Conservation (phyloP, 495 filamentous ascomycete genomes). For the Chaetomium tenue region DNA sequence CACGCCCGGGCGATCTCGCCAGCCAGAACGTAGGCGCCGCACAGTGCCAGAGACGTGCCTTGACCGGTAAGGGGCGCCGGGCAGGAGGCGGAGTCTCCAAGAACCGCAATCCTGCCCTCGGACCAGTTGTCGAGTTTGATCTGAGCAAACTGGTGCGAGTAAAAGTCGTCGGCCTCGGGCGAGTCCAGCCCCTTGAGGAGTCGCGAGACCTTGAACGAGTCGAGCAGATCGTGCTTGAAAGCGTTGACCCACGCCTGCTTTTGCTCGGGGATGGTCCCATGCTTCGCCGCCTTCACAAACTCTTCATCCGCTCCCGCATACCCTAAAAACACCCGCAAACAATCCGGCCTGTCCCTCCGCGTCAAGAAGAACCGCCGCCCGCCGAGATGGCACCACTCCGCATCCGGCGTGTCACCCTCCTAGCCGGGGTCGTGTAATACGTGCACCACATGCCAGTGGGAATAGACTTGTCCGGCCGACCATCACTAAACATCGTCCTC, state of each 20-base stretch:
- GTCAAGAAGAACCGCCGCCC: constrained; percentile 32
- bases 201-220: constrained; percentile 45
- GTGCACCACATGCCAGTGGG: constrained; percentile 34
- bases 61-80: constrained; percentile 46
- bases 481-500: constrained; percentile 36
- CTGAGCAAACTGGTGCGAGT: constrained; percentile 42
- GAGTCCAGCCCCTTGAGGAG: constrained; percentile 44
- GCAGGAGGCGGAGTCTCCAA: constrained; percentile 58
- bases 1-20: constrained; percentile 49
- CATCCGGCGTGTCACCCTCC: constrained; percentile 26
- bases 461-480: constrained; percentile 29
- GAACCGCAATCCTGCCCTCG: constrained; percentile 46
- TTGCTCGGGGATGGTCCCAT: constrained; percentile 29
- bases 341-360: constrained; percentile 28
- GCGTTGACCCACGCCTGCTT: constrained; percentile 42
- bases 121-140: constrained; percentile 47
- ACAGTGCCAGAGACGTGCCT: constrained; percentile 47
- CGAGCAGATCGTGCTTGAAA: constrained; percentile 45
- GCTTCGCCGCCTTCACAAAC: constrained; percentile 23
- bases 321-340: constrained; percentile 27
- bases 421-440: constrained; percentile 43
- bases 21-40: constrained; percentile 53
- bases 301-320: constrained; percentile 15
- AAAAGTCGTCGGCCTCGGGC: constrained; percentile 47
- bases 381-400: constrained; percentile 24